These are phyloP conservation scores for Neospermospora avenae DNA, from an alignment of 2,329 filamentous ascomycete species.

Conservation along the genomic window DNA sequence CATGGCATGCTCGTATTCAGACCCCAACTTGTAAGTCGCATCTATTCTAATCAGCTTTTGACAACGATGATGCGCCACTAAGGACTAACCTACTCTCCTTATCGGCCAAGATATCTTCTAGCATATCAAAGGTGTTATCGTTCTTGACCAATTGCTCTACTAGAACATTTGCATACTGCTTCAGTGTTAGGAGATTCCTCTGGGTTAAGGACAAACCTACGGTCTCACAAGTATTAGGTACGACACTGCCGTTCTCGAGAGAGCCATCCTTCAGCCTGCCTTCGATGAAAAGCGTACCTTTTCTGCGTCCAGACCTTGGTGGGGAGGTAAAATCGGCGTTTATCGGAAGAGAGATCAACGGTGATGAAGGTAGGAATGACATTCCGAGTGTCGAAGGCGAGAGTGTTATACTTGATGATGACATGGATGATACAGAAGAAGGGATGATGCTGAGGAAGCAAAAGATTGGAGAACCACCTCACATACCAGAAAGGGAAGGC, in stretches of 20 bases:
- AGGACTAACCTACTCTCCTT: slow-evolving; percentile 12
- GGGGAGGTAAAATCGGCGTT: background rate
- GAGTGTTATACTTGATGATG: background rate
- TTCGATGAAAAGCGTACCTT: slow-evolving; percentile 21
- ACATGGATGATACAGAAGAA: background rate
- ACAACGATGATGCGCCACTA: background rate
- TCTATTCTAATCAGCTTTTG: background rate
- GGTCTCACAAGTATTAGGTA: background rate
- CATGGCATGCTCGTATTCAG: slow-evolving; percentile 10
- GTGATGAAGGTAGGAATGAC: background rate
- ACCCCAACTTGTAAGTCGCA: slow-evolving; percentile 14
- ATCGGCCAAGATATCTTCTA: slow-evolving; percentile 22
- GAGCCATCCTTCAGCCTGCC: slow-evolving; percentile 12
- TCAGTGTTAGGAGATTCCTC: background rate
- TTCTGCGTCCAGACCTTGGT: background rate
- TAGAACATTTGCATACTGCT: slow-evolving; percentile 8
- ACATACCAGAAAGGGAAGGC: background rate
- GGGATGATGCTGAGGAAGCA: background rate
- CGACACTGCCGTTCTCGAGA: background rate
- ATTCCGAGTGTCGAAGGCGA: background rate
- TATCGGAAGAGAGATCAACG: background rate
- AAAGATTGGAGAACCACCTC: background rate
- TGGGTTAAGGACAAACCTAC: background rate
- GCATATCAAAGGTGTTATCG: slow-evolving; percentile 14
- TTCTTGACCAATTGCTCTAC: slow-evolving; percentile 14